Evolutionary conservation across 768 basidiomycete genomes (phyloP).

Genomic region (Melanogaster broomeanus): DNA sequence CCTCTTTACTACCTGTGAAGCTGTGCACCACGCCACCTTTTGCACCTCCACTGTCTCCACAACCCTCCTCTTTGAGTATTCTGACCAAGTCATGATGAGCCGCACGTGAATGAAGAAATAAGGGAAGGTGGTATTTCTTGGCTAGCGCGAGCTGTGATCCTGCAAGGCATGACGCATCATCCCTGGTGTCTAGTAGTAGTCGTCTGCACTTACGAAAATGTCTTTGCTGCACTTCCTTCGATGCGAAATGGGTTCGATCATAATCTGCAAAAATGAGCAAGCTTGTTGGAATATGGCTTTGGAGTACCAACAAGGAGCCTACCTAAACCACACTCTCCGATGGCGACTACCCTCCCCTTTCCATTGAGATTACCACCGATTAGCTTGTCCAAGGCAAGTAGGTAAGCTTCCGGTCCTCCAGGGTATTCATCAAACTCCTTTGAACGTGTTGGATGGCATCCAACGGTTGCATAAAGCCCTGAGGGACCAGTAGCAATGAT

Average conservation of each 20-base stretch:
- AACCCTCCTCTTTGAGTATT: constrained; percentile 67
- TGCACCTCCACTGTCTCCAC: constrained; percentile 58
- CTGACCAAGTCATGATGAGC: constrained; percentile 69
- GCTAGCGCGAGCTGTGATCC: constrained; percentile 64
- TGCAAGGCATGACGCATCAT: constrained; percentile 11
- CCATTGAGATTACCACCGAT: constrained; percentile 51
- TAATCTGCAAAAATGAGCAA: constrained; percentile 56
- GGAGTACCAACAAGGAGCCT: background rate
- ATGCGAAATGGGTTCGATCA: constrained; percentile 69
- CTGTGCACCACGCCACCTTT: constrained; percentile 82
- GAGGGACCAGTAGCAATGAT: too few relatives aligned
- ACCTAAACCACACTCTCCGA: constrained; percentile 85
- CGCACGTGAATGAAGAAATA: constrained; percentile 83
- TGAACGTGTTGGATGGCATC: constrained; percentile 80
- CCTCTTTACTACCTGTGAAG: constrained; percentile 68
- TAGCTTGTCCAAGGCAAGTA: constrained; percentile 56
- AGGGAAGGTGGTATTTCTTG: constrained; percentile 68
- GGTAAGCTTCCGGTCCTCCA: constrained; percentile 61
- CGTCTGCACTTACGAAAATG: constrained; percentile 56
- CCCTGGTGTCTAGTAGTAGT: background rate
- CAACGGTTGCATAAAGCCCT: constrained; percentile 74
- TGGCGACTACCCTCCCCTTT: constrained; percentile 61
- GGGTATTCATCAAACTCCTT: constrained; percentile 61
- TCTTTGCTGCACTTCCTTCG: constrained; percentile 56
- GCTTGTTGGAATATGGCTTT: background rate